Conservation (phyloP, 73 alveolate species). For the Paramecium sexaurelia region DNA sequence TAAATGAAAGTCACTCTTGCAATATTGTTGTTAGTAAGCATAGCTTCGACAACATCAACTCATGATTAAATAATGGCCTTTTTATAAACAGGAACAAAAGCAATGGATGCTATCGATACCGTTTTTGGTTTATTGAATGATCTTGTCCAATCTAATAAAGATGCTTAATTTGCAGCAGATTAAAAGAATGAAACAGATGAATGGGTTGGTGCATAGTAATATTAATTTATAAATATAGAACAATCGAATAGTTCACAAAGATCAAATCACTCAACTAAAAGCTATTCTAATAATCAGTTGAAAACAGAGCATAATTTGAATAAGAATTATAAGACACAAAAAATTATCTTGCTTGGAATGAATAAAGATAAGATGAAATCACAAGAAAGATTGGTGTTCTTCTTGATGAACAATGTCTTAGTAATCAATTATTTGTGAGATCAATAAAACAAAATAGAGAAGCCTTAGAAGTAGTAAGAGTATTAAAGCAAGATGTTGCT, state of each 20-base stretch:
- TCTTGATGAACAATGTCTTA: neutral
- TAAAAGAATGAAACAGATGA: conserved; percentile 47
- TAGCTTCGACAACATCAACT: conserved; percentile 6
- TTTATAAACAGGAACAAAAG: conserved; percentile 28
- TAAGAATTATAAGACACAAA: conserved; percentile 12
- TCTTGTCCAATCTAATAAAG: neutral
- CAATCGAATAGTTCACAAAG: conserved; percentile 17
- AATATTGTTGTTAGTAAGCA: neutral
- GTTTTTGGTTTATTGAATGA: conserved; percentile 36
- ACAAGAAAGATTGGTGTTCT: conserved; percentile 16
- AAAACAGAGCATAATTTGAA: conserved; percentile 9
- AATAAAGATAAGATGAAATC: conserved; percentile 36
- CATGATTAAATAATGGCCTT: conserved; percentile 35
- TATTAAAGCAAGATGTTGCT: conserved; percentile 12
- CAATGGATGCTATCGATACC: conserved; percentile 39
- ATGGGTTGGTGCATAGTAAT: neutral
- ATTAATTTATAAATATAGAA: neutral
- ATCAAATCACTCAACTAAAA: conserved; percentile 33
- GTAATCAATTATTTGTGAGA: conserved; percentile 26
- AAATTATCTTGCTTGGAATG: conserved; percentile 47
- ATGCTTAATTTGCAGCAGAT: conserved; percentile 50
- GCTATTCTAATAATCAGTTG: neutral
- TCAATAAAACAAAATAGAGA: neutral
- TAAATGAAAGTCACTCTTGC: conserved; percentile 30
- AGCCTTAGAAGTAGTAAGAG: conserved; percentile 39